Evolutionary conservation across 108 stramenopile species (phyloP).

Genomic region (Mayamaea pseudoterrestris): DNA sequence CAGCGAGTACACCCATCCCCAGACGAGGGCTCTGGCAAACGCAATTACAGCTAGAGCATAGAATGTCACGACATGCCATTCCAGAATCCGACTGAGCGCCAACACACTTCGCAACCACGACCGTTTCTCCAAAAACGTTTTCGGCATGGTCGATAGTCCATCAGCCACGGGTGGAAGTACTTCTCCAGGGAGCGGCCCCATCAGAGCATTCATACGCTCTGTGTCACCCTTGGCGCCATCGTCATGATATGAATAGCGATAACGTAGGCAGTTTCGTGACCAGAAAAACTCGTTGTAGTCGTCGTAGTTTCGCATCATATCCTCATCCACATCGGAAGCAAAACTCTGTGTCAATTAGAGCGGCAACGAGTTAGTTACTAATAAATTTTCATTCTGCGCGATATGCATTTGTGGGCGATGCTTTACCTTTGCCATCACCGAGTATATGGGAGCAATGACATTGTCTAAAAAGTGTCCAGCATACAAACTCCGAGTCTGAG

Average conservation of each 20-base stretch:
- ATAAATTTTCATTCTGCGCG: background rate
- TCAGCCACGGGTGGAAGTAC: constrained; percentile 48
- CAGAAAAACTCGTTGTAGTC: constrained; percentile 99
- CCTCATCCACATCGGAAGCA: constrained; percentile 72
- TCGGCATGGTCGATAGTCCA: constrained; percentile 67
- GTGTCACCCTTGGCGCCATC: constrained; percentile 20
- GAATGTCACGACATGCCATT: constrained; percentile 94
- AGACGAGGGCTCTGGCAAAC: constrained; percentile 79
- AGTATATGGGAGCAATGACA: constrained; percentile 87
- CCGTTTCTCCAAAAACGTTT: constrained; percentile 94
- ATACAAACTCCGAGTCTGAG: constrained; percentile 78
- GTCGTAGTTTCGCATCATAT: constrained; percentile 90
- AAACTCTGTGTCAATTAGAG: constrained; percentile 34
- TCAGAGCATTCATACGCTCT: constrained; percentile 21
- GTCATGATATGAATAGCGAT: constrained; percentile 44
- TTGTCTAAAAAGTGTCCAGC: constrained; percentile 92
- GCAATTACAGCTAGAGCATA: constrained; percentile 81
- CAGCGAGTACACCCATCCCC: constrained; percentile 87
- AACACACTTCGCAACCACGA: constrained; percentile 88
- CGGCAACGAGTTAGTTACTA: background rate
- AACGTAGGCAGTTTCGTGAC: constrained; percentile 87
- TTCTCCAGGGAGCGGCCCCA: constrained; percentile 48
- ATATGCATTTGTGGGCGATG: constrained; percentile 4
- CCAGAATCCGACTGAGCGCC: constrained; percentile 80
- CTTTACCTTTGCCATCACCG: constrained; percentile 71